These are phyloP conservation scores for Auxenochlorella pyrenoidosa DNA, from an alignment of 139 green algal species.

Conservation along the genomic window DNA sequence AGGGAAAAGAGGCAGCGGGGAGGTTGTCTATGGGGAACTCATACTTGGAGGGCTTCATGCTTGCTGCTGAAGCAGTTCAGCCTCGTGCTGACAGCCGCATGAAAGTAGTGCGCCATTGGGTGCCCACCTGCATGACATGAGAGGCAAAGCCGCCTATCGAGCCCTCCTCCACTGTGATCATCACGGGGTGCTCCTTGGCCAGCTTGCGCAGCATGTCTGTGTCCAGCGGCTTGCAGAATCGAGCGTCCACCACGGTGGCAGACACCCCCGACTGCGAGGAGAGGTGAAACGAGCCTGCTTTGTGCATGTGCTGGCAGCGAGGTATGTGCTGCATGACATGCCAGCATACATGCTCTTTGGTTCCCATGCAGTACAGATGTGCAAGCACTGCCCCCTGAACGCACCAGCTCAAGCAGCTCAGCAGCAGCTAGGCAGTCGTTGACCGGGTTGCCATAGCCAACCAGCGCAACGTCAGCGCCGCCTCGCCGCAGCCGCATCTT, in stretches of 20 bases:
- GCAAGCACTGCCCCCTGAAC: neutral
- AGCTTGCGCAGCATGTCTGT: slow-evolving; percentile 72
- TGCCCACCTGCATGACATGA: slow-evolving; percentile 85
- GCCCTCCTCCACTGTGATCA: slow-evolving; percentile 98
- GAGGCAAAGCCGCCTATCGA: slow-evolving; percentile 96
- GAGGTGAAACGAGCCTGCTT: neutral
- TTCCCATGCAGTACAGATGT: too few species aligned
- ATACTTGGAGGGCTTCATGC: neutral
- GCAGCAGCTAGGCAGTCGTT: slow-evolving; percentile 90
- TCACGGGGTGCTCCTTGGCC: slow-evolving; percentile 86
- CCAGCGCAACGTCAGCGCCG: slow-evolving; percentile 91
- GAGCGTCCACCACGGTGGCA: slow-evolving; percentile 92
- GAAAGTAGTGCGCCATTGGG: too few species aligned
- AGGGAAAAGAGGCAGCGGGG: neutral
- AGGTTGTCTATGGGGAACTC: neutral
- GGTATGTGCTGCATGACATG: neutral
- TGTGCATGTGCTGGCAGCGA: neutral
- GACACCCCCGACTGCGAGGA: slow-evolving; percentile 73
- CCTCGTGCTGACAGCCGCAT: too few species aligned
- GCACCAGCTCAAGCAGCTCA: slow-evolving; percentile 76
- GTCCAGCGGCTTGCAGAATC: slow-evolving; percentile 99
- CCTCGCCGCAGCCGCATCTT: slow-evolving; percentile 85
- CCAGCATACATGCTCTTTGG: neutral
- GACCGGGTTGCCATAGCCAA: slow-evolving; percentile 92
- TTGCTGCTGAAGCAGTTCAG: neutral